Evolutionary conservation across 768 basidiomycete genomes (phyloP).

Genomic region (Auricularia sp.): DNA sequence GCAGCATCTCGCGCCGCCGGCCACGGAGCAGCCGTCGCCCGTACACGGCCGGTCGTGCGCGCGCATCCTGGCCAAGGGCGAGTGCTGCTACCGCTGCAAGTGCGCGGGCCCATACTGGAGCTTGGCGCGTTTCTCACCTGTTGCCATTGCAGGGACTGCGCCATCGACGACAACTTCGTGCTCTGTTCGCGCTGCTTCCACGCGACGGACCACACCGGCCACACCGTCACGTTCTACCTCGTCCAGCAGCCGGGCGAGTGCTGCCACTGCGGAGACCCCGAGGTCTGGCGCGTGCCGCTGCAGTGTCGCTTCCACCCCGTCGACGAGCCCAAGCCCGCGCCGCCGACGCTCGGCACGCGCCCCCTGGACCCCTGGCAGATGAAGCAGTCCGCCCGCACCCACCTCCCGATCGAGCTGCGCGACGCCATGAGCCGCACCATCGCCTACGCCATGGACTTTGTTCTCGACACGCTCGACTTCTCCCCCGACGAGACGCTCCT

Average conservation of each 20-base stretch:
- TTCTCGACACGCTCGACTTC: constrained; percentile 72
- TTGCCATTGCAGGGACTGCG: constrained; percentile 61
- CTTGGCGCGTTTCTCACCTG: background rate
- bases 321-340: constrained; percentile 22
- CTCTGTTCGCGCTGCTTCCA: constrained; percentile 87
- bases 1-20: constrained; percentile 51
- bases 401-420: constrained; percentile 53
- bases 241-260: constrained; percentile 86
- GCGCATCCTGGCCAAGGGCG: constrained; percentile 81
- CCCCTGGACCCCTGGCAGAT: constrained; percentile 34
- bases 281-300: constrained; percentile 69
- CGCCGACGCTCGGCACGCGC: constrained; percentile 33
- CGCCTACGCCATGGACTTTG: constrained; percentile 68
- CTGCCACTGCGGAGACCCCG: constrained; percentile 89
- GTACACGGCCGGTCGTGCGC: constrained; percentile 59
- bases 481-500: constrained; percentile 71
- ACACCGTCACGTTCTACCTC: constrained; percentile 90
- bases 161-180: constrained; percentile 80
- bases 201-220: constrained; percentile 71
- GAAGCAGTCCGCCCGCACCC: constrained; percentile 46
- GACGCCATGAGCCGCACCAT: constrained; percentile 69
- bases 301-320: constrained; percentile 56
- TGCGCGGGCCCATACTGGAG: constrained; percentile 29
- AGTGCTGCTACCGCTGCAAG: constrained; percentile 92
- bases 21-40: constrained; percentile 45